Percentiles rank a stretch among this genome's conserved stretches.
Conservation (phyloP, 2,329 filamentous ascomycete species). For the Lasiodiplodia hormozganensis region DNA sequence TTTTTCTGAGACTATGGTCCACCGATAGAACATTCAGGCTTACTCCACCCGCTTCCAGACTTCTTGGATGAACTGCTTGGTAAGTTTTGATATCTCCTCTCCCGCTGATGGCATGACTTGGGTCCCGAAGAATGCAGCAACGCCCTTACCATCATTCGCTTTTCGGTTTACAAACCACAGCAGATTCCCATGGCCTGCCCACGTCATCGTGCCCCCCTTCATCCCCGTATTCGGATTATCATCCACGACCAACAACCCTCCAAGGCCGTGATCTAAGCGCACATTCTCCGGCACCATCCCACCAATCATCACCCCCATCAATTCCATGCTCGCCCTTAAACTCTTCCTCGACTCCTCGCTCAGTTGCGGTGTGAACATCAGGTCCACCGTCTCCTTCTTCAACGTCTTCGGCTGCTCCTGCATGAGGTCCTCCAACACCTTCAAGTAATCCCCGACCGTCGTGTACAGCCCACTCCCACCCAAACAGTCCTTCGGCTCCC, state of each 20-base stretch:
- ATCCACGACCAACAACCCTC: conserved; percentile 34
- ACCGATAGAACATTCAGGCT: not conserved
- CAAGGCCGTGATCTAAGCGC: conserved; percentile 34
- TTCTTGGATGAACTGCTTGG: conserved; percentile 35
- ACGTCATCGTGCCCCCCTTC: conserved; percentile 36
- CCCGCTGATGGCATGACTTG: conserved; percentile 38
- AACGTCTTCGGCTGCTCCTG: not conserved
- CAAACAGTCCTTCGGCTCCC: not conserved
- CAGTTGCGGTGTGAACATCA: conserved; percentile 17
- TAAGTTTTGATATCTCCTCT: conserved; percentile 32
- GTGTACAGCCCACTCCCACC: conserved; percentile 4
- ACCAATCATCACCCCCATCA: conserved; percentile 30
- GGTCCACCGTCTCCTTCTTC: conserved; percentile 10
- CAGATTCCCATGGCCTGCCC: conserved; percentile 37
- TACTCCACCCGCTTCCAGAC: conserved; percentile 33
- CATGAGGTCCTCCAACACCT: conserved; percentile 1
- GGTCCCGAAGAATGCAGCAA: conserved; percentile 36
- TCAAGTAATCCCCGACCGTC: conserved; percentile 1
- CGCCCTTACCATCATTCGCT: conserved; percentile 10
- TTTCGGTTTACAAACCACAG: conserved; percentile 35
- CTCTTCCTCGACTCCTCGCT: not conserved
- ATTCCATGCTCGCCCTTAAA: not conserved
- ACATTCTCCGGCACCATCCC: conserved; percentile 27
- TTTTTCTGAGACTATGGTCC: not conserved
- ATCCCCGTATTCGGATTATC: conserved; percentile 34